These are phyloP conservation scores for Tuber indicum DNA, from an alignment of 495 filamentous ascomycete species.

Conservation along the genomic window DNA sequence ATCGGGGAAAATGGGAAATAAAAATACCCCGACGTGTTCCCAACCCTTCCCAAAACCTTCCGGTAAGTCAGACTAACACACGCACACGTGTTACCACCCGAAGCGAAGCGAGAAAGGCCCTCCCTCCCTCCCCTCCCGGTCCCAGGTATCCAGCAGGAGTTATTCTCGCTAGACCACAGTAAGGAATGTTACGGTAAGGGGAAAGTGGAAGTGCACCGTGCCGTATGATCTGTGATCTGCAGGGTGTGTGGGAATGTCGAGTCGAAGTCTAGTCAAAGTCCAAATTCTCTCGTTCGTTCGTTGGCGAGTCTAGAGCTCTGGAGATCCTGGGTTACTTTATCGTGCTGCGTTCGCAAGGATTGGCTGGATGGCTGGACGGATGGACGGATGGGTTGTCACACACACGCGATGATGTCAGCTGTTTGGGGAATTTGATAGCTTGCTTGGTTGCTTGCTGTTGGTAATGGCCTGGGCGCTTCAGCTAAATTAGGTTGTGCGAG, in stretches of 20 bases:
- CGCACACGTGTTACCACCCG: conserved; percentile 3
- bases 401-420: conserved; percentile 4
- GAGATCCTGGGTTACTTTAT: background rate
- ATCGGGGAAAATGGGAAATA: background rate
- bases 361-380: background rate
- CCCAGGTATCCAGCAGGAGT: background rate
- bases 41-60: background rate
- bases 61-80: background rate
- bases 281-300: background rate
- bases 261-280: background rate
- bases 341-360: background rate
- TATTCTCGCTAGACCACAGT: too few relatives aligned
- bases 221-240: background rate
- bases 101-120: background rate
- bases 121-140: background rate
- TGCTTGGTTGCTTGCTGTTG: background rate
- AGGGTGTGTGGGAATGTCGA: background rate
- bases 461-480: background rate
- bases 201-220: too few relatives aligned
- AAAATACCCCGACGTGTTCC: conserved; percentile 1
- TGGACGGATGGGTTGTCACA: background rate
- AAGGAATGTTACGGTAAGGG: too few relatives aligned
- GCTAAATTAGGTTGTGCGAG: background rate
- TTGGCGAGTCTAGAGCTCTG: background rate
- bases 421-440: background rate